Evolutionary conservation across 352 stramenopile genomes (phyloP), one percentile per base, ranked within the genome.

Genomic region (Phytophthora sp.): DNA sequence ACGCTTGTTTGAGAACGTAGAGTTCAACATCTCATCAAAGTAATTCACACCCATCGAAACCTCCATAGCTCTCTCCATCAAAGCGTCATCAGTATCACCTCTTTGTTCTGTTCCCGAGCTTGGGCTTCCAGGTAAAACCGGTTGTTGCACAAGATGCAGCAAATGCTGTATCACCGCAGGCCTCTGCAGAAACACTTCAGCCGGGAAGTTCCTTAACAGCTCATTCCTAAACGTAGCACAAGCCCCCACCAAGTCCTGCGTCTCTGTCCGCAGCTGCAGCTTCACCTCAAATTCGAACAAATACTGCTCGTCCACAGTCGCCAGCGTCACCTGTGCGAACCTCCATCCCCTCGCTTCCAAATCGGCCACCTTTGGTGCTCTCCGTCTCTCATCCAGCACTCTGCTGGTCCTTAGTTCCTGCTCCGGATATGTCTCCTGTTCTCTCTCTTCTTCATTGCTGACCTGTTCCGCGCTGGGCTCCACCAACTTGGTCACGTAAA

Each of bases 271-370:
- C 20, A 92, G 60, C 18, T 72, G 69, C 17, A 90, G 69, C 43
- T 86, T 89, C 44, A 93, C 84, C 54, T 95, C 77, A 56, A 92
- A 90, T 56, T 91, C 87, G 28, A 95, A 92, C 7, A 95, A 65
- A 39, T 69, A 69, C 52, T 95, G 82, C 28, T 93, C 84, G 53
- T 95, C 84, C 28, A 74, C 74, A 2, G 77, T 53, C 13, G 72
- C 63, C 21, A 95, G 66, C n/a, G 62, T 44, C 10, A 93, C 76
- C 0, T 34, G 57, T 5, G 87, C 69, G 48, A 90, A 91, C 0
- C 54, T 58, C 87, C 87, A 95, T 6, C 87, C 87, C 24, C 38
- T 11, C 10, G 64, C 52, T 27, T 81, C 72, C 13, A 81, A n/a
- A 11, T 60, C 44, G 5, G 57, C 39, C 1, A 77, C 28, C 32